phyloP scores from a whole-genome alignment of 495 filamentous ascomycete genomes.

The Podospora pseudoanserina region DNA sequence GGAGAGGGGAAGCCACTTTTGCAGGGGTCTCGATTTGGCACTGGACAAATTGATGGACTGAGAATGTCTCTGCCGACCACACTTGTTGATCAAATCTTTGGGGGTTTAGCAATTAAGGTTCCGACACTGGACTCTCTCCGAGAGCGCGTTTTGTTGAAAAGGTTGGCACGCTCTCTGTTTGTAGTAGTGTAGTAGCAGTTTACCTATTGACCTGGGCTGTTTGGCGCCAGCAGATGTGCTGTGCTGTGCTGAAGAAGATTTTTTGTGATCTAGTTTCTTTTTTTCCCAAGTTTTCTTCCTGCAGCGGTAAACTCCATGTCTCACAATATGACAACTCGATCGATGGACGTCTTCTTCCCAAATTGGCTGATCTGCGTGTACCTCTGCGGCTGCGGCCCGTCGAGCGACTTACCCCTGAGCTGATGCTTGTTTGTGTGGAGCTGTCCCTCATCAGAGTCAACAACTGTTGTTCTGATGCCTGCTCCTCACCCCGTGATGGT shows the following conservation, averaged over 20 bases:
- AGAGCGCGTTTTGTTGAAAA: slow-evolving; percentile 1
- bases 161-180: background rate
- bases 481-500: background rate
- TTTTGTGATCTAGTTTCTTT: background rate
- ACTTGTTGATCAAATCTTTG: no score
- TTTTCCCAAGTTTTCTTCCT: background rate
- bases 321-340: background rate
- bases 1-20: slow-evolving; percentile 9
- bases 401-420: background rate
- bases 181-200: background rate
- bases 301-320: background rate
- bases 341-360: background rate
- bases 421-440: background rate
- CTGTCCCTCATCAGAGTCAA: background rate
- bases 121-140: background rate
- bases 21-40: slow-evolving; percentile 1
- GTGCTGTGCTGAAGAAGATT: background rate
- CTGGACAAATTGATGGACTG: background rate
- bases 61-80: background rate
- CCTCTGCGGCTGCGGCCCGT: slow-evolving; percentile 10
- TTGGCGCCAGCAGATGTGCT: background rate
- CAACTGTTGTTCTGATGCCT: background rate
- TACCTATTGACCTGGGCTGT: background rate
- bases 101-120: background rate
- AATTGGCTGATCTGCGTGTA: slow-evolving; percentile 8